Evolutionary conservation across 805 yeast genomes (phyloP).

Genomic region (Saccharomycopsis amapae): DNA sequence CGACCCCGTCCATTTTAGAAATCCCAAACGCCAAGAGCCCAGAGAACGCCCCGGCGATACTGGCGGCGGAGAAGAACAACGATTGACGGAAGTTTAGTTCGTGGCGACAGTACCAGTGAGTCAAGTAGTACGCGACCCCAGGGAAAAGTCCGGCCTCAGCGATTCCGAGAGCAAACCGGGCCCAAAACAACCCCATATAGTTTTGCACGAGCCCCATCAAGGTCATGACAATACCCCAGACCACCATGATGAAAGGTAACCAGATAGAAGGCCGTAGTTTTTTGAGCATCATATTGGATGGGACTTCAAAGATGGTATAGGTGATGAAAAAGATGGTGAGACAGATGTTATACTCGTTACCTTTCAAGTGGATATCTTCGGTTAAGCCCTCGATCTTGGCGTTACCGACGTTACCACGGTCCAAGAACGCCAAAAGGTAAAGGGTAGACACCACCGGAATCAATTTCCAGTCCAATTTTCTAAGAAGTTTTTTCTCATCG

Average conservation of each 20-base stretch:
- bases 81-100: conserved; percentile 35
- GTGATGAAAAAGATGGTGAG: conserved; percentile 43
- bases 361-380: conserved; percentile 35
- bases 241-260: conserved; percentile 39
- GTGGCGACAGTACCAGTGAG: conserved; percentile 33
- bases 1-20: conserved; percentile 29
- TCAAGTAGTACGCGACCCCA: conserved; percentile 33
- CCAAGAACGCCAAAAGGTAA: conserved; percentile 43
- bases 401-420: conserved; percentile 47
- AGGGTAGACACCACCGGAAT: conserved; percentile 37
- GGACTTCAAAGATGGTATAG: conserved; percentile 41
- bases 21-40: conserved; percentile 36
- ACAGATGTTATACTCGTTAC: conserved; percentile 38
- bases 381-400: conserved; percentile 46
- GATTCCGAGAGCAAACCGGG: conserved; percentile 40
- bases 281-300: conserved; percentile 40
- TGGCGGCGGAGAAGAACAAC: conserved; percentile 33
- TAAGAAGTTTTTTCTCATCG: conserved; percentile 22
- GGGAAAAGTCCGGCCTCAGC: conserved; percentile 38
- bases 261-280: conserved; percentile 40
- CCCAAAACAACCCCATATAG: conserved; percentile 37
- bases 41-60: conserved; percentile 35
- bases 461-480: conserved; percentile 38
- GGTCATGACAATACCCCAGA: conserved; percentile 45
- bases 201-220: conserved; percentile 41